Conservation (phyloP, 2,329 filamentous ascomycete species). For the Hyphodiscus sp. region DNA sequence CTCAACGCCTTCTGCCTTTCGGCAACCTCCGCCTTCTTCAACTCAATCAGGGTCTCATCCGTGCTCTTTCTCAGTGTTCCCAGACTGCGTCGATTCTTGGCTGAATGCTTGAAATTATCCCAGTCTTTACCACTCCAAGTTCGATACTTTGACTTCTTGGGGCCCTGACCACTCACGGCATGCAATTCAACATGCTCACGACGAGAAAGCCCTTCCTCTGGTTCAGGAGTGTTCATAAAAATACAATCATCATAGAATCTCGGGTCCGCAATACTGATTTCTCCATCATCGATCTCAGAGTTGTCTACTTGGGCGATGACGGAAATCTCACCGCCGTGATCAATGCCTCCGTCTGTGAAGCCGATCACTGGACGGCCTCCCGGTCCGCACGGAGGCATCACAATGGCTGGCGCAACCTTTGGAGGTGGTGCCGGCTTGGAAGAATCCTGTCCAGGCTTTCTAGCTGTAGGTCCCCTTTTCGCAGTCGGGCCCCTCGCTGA, state of each 20-base stretch:
- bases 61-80: conserved; percentile 2
- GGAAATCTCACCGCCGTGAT: not conserved
- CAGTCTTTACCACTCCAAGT: conserved; percentile 28
- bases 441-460: not conserved
- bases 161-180: not conserved
- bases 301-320: not conserved
- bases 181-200: not conserved
- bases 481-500: not conserved
- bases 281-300: not conserved
- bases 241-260: conserved; percentile 26
- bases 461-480: not conserved
- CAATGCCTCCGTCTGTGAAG: not conserved
- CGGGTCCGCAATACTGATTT: conserved; percentile 20
- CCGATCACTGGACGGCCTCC: not conserved
- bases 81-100: conserved; percentile 1
- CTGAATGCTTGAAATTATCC: conserved; percentile 6
- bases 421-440: not conserved
- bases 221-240: not conserved
- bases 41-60: not conserved
- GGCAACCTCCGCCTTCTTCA: conserved; percentile 4
- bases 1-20: conserved; percentile 7
- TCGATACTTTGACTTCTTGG: conserved; percentile 17
- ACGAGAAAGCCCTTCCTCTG: not conserved
- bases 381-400: not conserved
- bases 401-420: not conserved